Evolutionary conservation across 257 asterid genomes (phyloP), one percentile per base, ranked within the genome.

Genomic region (Asclepias syriaca): DNA sequence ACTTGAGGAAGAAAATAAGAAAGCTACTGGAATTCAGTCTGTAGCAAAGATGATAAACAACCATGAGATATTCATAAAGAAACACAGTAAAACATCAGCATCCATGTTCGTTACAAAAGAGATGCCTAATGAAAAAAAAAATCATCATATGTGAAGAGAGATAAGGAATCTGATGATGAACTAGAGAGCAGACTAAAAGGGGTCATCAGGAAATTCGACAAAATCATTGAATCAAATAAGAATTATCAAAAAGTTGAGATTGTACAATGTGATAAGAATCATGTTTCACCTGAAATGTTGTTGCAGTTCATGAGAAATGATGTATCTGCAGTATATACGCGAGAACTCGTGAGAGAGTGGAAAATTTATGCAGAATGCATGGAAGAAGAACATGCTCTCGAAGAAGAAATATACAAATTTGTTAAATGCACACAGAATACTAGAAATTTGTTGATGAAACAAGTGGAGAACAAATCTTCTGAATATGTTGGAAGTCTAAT

Each of bases 1-100:
- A 34, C 66, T 55, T 2, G 73, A 67, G 63, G 80, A 71, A 69
- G 77, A 71, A 64, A 51, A 1, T 40, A 40, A 29, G 27, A 81
- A 79, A 37, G 72, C 22, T 40, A 72, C 66, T 60, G 79, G 74
- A 56, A 74, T 72, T 68, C 74, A 72, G 53, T 74, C 53, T 58
- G 87, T 86, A 8, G 87, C 84, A 18, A 78, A 78, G 70, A 65
- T 83, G 80, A 77, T 81, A 57, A 75, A 80, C 81, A 85, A 71
- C 77, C 88, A 84, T 4, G 86, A 89, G 77, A 74, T 70, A 2
- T 71, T 83, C 37, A n/a, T n/a, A n/a, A n/a, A n/a, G n/a, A n/a
- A n/a, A n/a, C n/a, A n/a, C n/a, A n/a, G n/a, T n/a, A n/a, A n/a
- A n/a, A n/a, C n/a, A n/a, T n/a, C n/a, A n/a, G n/a, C n/a, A n/a